phyloP scores from a whole-genome alignment of 192 early-diverging fungal genomes.

The Coemansia sp. region DNA sequence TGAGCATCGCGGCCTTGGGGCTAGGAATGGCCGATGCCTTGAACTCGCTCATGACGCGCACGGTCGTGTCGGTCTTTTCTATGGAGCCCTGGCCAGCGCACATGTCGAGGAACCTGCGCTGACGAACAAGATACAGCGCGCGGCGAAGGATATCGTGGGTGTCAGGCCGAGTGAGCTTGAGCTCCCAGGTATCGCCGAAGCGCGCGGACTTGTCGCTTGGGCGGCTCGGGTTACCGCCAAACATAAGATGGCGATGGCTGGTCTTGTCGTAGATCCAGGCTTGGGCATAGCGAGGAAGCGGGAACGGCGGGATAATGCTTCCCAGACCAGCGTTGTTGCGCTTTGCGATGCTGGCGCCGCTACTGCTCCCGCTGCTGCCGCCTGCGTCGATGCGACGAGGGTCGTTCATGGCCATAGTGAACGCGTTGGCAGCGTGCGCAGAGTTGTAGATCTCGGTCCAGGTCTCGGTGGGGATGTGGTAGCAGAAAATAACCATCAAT shows the following conservation, averaged over 20 bases:
- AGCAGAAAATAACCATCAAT: constrained; percentile 45
- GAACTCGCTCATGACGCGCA: constrained; percentile 12
- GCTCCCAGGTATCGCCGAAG: constrained; percentile 49
- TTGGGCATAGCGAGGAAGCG: constrained; percentile 86
- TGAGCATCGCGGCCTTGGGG: constrained; percentile 27
- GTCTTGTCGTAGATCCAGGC: constrained; percentile 82
- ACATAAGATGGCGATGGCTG: constrained; percentile 75
- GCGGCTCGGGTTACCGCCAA: constrained; percentile 84
- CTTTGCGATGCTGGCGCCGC: background rate
- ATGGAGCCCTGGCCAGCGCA: constrained; percentile 48
- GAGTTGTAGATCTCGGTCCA: constrained; percentile 52
- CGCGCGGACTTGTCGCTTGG: constrained; percentile 48
- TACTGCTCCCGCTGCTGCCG: constrained; percentile 12
- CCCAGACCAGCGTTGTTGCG: background rate
- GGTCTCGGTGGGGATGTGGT: constrained; percentile 54
- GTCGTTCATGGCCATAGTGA: constrained; percentile 49
- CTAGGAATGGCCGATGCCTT: constrained; percentile 49
- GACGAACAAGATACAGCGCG: constrained; percentile 72
- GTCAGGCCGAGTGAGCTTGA: constrained; percentile 50
- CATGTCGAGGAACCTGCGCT: constrained; percentile 78
- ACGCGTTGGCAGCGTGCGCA: constrained; percentile 17
- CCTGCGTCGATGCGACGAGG: constrained; percentile 18
- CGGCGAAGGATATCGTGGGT: constrained; percentile 67
- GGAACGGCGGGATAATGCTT: constrained; percentile 46
- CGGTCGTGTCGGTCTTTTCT: background rate